These are phyloP conservation scores for Erodium maritimum DNA, from an alignment of 345 rosid species.

Conservation along the genomic window DNA sequence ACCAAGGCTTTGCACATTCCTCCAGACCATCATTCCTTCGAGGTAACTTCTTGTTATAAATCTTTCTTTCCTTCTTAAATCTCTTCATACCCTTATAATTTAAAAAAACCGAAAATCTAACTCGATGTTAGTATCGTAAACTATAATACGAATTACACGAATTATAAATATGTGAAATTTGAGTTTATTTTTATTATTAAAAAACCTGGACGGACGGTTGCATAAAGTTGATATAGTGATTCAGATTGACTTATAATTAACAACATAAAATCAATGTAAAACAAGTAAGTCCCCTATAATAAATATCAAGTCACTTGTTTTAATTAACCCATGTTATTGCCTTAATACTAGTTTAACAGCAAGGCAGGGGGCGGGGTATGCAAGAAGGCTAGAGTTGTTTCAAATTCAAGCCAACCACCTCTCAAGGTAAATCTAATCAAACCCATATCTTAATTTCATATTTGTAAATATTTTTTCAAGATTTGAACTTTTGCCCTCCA, in stretches of 20 bases:
- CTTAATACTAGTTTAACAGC: constrained; percentile 26
- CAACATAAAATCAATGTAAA: no score
- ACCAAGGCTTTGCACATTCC: constrained; percentile 17
- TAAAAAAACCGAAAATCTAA: no score
- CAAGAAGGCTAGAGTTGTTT: constrained; percentile 46
- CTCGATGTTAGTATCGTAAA: no score
- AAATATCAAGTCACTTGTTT: neutral
- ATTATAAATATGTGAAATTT: no score
- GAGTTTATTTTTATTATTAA: no score
- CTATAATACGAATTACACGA: no score
- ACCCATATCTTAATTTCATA: no score
- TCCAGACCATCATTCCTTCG: constrained; percentile 18
- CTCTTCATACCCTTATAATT: neutral
- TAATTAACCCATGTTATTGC: neutral
- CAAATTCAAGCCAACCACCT: constrained; percentile 23
- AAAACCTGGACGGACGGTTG: no score
- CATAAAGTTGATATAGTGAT: no score
- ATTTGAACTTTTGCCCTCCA: no score
- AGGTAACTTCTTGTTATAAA: constrained; percentile 12
- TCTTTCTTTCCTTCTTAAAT: neutral
- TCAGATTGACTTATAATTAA: no score
- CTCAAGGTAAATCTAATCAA: constrained; percentile 25
- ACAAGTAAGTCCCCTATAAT: neutral
- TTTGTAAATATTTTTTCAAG: constrained; percentile 11
- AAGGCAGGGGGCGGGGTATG: constrained; percentile 23